Evolutionary conservation across 305 asterid genomes (phyloP).

Genomic region (Rubia peregrina): DNA sequence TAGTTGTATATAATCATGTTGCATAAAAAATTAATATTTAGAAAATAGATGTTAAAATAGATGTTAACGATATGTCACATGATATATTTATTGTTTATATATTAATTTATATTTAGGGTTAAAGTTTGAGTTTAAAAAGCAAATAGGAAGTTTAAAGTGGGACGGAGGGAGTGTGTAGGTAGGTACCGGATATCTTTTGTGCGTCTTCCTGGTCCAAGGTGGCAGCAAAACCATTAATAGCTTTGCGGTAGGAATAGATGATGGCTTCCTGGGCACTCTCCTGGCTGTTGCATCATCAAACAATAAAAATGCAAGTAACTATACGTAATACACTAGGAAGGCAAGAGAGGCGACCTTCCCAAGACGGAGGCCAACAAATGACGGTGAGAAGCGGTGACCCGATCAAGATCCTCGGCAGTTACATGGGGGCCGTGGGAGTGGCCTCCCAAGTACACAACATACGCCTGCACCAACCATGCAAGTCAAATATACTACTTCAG

Average conservation of each 20-base stretch:
- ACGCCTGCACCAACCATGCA: constrained; percentile 27
- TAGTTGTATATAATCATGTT: too few relatives aligned
- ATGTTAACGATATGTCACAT: too few relatives aligned
- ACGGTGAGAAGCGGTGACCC: constrained; percentile 43
- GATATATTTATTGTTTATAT: too few relatives aligned
- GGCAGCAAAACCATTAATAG: constrained; percentile 77
- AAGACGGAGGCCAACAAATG: constrained; percentile 46
- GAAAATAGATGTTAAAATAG: too few relatives aligned
- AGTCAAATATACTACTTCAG: too few relatives aligned
- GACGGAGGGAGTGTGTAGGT: too few relatives aligned
- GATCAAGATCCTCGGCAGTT: constrained; percentile 33
- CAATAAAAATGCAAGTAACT: too few relatives aligned
- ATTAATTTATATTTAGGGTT: too few relatives aligned
- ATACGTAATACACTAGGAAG: too few relatives aligned
- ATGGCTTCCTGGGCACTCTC: constrained; percentile 52
- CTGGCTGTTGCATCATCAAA: constrained; percentile 25
- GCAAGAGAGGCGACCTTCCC: constrained; percentile 39
- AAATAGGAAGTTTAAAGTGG: too few relatives aligned
- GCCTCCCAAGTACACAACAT: constrained; percentile 74
- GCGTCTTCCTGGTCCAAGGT: constrained; percentile 62
- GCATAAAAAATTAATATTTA: too few relatives aligned
- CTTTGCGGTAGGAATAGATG: constrained; percentile 48
- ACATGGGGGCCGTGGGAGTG: constrained; percentile 54
- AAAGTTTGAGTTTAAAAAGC: too few relatives aligned
- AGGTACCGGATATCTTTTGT: constrained; percentile 34